Evolutionary conservation across 1,284 basidiomycete species (phyloP).

Genomic region (Ustilago lituana): DNA sequence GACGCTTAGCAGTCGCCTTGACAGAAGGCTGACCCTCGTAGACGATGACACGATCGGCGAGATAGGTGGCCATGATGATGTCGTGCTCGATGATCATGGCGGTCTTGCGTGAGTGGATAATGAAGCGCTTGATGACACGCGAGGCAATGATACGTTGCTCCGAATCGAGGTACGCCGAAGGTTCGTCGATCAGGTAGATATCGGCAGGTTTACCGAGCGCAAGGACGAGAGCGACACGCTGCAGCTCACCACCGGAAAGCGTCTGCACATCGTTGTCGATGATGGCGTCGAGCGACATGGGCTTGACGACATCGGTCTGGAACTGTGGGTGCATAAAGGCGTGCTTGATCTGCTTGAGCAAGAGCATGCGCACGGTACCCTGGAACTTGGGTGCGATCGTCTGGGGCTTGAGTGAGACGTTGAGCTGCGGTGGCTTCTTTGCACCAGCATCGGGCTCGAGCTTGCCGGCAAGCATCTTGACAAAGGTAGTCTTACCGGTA

Average conservation of each 20-base stretch:
- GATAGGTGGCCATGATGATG: conserved; percentile 66
- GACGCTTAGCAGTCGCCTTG: conserved; percentile 61
- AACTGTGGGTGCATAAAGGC: conserved; percentile 67
- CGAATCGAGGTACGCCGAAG: conserved; percentile 66
- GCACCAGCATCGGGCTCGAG: conserved; percentile 62
- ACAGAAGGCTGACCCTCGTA: conserved; percentile 66
- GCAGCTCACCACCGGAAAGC: conserved; percentile 66
- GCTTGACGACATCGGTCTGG: conserved; percentile 68
- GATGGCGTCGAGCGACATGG: conserved; percentile 65
- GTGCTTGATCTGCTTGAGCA: conserved; percentile 67
- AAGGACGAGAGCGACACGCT: conserved; percentile 65
- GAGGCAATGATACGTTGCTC: conserved; percentile 67
- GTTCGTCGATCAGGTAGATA: conserved; percentile 67
- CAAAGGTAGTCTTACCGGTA: conserved; percentile 67
- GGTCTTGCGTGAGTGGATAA: conserved; percentile 67
- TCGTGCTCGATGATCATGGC: conserved; percentile 68
- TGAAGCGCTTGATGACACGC: conserved; percentile 67
- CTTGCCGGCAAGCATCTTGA: conserved; percentile 67
- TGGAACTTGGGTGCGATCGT: conserved; percentile 67
- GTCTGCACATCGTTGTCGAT: conserved; percentile 68
- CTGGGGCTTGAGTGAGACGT: conserved; percentile 66
- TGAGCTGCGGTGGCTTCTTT: conserved; percentile 64
- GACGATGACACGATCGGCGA: conserved; percentile 65
- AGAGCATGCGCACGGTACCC: conserved; percentile 66
- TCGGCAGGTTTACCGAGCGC: conserved; percentile 67